Conservation (phyloP, 208 protist genomes). For the Acanthamoeba lenticulata region DNA sequence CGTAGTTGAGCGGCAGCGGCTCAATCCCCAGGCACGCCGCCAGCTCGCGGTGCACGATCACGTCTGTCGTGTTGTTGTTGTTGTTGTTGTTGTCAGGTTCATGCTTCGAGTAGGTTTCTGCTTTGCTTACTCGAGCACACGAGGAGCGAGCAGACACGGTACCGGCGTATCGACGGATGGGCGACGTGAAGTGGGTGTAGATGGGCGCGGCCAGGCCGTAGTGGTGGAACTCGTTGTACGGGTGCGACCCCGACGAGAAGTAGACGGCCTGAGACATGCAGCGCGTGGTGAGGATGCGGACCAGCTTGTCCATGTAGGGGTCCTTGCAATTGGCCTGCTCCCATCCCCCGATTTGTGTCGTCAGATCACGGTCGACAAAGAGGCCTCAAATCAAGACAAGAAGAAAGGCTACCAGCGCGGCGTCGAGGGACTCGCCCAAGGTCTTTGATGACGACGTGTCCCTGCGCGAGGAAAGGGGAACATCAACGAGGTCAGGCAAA, state of each 20-base stretch:
- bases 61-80: constrained; percentile 85
- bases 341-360: no score
- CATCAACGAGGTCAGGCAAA: background rate
- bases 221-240: constrained; percentile 85
- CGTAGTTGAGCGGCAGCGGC: constrained; percentile 43
- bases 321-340: constrained; percentile 30
- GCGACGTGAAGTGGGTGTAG: constrained; percentile 95
- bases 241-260: constrained; percentile 62
- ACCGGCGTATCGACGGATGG: constrained; percentile 89
- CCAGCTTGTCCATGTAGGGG: constrained; percentile 86
- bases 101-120: constrained; percentile 39
- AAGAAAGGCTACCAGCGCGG: background rate
- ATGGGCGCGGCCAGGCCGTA: constrained; percentile 90
- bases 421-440: constrained; percentile 84
- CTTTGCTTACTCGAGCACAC: background rate
- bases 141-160: background rate
- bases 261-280: constrained; percentile 86
- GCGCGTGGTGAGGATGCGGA: constrained; percentile 89
- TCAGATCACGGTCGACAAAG: no score
- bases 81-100: no score
- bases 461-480: background rate
- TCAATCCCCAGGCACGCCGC: constrained; percentile 76
- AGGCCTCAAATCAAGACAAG: background rate
- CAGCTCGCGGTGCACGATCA: constrained; percentile 90
- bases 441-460: constrained; percentile 71